A percentile compares a stretch with the other conserved stretches of the same genome.
Evolutionary conservation across 495 filamentous ascomycete species (phyloP).

Genomic region (Echria macrotheca): DNA sequence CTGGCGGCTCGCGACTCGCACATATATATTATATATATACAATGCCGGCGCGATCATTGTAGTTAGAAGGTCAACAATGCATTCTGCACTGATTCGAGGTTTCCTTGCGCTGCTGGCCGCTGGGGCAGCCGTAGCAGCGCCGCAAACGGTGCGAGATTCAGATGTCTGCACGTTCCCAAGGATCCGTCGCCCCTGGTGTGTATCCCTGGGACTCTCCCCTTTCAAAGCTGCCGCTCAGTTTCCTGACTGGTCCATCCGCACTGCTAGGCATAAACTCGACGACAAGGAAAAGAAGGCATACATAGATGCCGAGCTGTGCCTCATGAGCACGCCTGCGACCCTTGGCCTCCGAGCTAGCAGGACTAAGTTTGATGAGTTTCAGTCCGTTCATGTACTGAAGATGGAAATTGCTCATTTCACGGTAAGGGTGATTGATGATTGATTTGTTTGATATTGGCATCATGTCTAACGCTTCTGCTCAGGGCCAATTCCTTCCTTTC

Average conservation of each 20-base stretch:
- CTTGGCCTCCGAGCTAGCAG: not conserved
- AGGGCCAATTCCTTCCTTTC: conserved; percentile 41
- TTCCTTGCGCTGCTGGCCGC: not conserved
- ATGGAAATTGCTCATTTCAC: not conserved
- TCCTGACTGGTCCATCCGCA: not conserved
- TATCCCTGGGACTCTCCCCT: not conserved
- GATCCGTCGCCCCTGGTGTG: not conserved
- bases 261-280: not conserved
- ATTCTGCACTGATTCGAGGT: not conserved
- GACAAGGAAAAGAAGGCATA: conserved; percentile 2
- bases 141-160: not conserved
- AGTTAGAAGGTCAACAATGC: no score
- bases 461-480: not conserved
- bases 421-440: no score
- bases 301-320: conserved; percentile 5
- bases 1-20: no score
- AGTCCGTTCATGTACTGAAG: not conserved
- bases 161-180: not conserved
- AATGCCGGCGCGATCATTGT: no score
- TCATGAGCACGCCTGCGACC: not conserved
- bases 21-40: no score
- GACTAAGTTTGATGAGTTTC: conserved; percentile 2
- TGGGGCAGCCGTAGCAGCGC: not conserved
- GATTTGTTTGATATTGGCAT: not conserved
- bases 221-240: not conserved